phyloP scores from a whole-genome alignment of 768 basidiomycete genomes.

The Albatrellus ellisii region DNA sequence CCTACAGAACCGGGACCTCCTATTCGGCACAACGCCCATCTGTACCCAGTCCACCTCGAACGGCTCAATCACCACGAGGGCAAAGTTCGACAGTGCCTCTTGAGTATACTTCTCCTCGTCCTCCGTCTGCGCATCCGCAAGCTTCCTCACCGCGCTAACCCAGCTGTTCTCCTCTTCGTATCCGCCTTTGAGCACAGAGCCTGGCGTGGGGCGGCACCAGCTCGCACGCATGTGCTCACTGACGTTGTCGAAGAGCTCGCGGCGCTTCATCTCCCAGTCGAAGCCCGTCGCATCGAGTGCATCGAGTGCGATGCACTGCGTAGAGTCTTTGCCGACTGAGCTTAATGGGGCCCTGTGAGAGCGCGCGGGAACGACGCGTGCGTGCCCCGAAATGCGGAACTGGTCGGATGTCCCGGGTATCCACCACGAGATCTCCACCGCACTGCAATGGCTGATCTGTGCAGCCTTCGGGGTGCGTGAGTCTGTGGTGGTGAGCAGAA shows the following conservation, averaged over 20 bases:
- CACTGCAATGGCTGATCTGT: slow-evolving; percentile 35
- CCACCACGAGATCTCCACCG: slow-evolving; percentile 68
- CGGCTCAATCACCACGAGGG: slow-evolving; percentile 62
- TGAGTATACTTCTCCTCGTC: slow-evolving; percentile 34
- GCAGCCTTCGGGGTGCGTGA: slow-evolving; percentile 53
- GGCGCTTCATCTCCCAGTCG: slow-evolving; percentile 57
- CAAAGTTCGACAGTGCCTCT: slow-evolving; percentile 51
- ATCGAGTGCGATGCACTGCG: slow-evolving; percentile 11
- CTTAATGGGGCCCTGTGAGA: slow-evolving; percentile 23
- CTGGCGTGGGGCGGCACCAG: slow-evolving; percentile 62
- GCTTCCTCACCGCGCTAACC: slow-evolving; percentile 42
- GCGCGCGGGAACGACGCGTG: slow-evolving; percentile 41
- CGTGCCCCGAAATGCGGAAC: slow-evolving; percentile 52
- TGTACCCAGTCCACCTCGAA: slow-evolving; percentile 56
- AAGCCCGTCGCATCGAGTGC: slow-evolving; percentile 19
- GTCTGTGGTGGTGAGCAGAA: slow-evolving; percentile 61
- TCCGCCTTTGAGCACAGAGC: slow-evolving; percentile 34
- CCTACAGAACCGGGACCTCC: slow-evolving; percentile 40
- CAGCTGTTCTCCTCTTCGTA: slow-evolving; percentile 48
- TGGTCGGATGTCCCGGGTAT: slow-evolving; percentile 53
- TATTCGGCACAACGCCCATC: slow-evolving; percentile 41
- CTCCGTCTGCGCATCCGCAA: slow-evolving; percentile 24
- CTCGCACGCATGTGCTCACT: slow-evolving; percentile 50
- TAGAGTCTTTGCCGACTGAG: slow-evolving; percentile 18
- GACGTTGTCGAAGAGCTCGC: slow-evolving; percentile 46